Base-by-base conservation (phyloP, 345 rosid species). In the Ailanthus altissimus region DNA sequence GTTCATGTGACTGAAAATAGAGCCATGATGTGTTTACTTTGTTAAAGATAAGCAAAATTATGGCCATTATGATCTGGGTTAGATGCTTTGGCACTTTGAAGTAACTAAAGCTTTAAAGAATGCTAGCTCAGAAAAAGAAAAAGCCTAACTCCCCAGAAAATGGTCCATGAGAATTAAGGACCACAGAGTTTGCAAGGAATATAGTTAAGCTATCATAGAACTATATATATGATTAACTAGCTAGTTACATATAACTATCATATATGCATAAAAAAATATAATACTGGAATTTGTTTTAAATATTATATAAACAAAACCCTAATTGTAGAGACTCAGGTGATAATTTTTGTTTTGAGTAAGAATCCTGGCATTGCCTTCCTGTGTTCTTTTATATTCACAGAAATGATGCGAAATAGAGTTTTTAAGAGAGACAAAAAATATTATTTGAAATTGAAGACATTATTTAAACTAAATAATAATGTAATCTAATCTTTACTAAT, bases 91-190 rank as follows among this genome's bases (percentile, higher is more conserved):
- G 57, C 61, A 71, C 70, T 61, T 82, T 15, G 60, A 76, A 68
- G 63, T 10, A 45, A 11, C 18, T 28, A 69, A 74, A 68, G 21
- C n/a, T 21, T 51, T 10, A 50, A 70, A 67, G 47, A 59, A 64
- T 32, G 10, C 14, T 7, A 4, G 15, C 43, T 38, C 36, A n/a
- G 42, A 14, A 16, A 50, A 73, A 36, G 45, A 25, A 59, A 80
- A 80, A 82, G 84, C 81, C 84, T 73, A 65, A 73, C 72, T 73
- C 81, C 69, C 56, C 49, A 77, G 82, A 58, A 63, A 25, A 43
- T 25, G 67, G 67, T 73, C 56, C 42, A 56, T 15, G 18, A 38
- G 18, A 8, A 36, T 20, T 18, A 12, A 56, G 78, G 74, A 70
- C 81, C 81, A 79, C 80, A 54, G 15, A 6, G 21, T 12, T 28